phyloP scores from a whole-genome alignment of 1,284 basidiomycete species.

The Fomitopsis schrenkii region DNA sequence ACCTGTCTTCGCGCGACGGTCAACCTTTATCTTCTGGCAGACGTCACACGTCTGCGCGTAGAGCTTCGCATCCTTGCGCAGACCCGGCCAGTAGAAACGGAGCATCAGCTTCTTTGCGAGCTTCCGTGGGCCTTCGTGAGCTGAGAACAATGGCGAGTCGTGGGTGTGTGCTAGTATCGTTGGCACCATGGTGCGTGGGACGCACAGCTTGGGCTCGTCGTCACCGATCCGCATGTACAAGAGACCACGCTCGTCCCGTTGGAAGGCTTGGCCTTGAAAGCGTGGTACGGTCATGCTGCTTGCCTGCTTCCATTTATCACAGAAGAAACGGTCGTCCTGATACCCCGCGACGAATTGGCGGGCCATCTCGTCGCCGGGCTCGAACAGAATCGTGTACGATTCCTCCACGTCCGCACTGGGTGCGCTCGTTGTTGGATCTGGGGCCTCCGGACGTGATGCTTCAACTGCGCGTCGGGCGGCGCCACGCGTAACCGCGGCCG shows the following conservation, averaged over 20 bases:
- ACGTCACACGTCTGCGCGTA: constrained; percentile 24
- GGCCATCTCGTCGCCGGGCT: not conserved
- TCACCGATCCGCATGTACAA: not conserved
- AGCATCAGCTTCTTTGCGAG: constrained; percentile 15
- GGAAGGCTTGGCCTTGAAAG: not conserved
- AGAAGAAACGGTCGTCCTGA: not conserved
- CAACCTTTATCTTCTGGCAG: constrained; percentile 30
- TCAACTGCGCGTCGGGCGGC: too few species aligned
- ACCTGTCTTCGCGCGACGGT: constrained; percentile 8
- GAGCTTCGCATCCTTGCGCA: constrained; percentile 23
- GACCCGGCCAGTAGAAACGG: constrained; percentile 31
- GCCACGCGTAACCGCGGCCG: too few species aligned
- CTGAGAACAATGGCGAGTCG: not conserved
- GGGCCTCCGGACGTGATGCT: too few species aligned
- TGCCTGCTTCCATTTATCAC: not conserved
- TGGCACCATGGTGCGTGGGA: not conserved
- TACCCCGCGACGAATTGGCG: not conserved
- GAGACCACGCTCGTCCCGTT: not conserved
- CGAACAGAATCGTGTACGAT: not conserved
- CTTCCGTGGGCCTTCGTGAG: not conserved
- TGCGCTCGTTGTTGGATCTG: too few species aligned
- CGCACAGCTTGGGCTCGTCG: not conserved
- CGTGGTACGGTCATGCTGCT: not conserved
- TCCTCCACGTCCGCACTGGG: too few species aligned
- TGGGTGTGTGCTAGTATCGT: not conserved